These are phyloP conservation scores for Biancaea sappan DNA, from an alignment of 306 rosid species.

Conservation along the genomic window DNA sequence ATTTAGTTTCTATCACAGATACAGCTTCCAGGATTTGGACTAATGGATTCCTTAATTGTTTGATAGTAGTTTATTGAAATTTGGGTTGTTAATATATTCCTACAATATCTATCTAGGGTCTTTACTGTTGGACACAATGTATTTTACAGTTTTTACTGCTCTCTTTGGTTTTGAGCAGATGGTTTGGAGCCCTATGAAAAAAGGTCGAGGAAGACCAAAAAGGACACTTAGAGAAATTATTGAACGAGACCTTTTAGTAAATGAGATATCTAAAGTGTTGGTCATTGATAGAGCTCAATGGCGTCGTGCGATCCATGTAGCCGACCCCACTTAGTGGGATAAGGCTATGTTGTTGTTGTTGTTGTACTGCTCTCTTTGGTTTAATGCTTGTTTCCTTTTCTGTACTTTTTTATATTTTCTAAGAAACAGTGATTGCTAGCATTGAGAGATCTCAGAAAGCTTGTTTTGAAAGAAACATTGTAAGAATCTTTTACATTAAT, in stretches of 20 bases:
- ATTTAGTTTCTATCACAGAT: constrained; percentile 17
- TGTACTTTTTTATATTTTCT: constrained; percentile 5
- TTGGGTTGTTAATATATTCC: not conserved
- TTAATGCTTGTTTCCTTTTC: constrained; percentile 24
- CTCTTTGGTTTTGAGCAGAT: constrained; percentile 9
- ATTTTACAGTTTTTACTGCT: not conserved
- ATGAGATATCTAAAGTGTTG: no score
- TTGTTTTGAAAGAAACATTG: constrained; percentile 21
- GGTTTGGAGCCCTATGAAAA: no score
- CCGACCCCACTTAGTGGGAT: no score
- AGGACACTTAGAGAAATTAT: no score
- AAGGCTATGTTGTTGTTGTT: no score
- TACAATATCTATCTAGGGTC: not conserved
- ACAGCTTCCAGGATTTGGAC: not conserved
- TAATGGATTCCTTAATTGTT: not conserved
- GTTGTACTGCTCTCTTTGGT: not conserved
- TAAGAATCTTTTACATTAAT: constrained; percentile 14
- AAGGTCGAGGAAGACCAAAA: no score
- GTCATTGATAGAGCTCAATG: no score
- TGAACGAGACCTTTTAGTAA: no score
- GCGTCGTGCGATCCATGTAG: no score
- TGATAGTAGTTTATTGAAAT: not conserved
- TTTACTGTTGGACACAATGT: not conserved
- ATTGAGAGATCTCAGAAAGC: constrained; percentile 20
- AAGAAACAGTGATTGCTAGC: constrained; percentile 13